phyloP scores from a whole-genome alignment of 2,329 filamentous ascomycete species.

The Raffaelea deltoideospora region DNA sequence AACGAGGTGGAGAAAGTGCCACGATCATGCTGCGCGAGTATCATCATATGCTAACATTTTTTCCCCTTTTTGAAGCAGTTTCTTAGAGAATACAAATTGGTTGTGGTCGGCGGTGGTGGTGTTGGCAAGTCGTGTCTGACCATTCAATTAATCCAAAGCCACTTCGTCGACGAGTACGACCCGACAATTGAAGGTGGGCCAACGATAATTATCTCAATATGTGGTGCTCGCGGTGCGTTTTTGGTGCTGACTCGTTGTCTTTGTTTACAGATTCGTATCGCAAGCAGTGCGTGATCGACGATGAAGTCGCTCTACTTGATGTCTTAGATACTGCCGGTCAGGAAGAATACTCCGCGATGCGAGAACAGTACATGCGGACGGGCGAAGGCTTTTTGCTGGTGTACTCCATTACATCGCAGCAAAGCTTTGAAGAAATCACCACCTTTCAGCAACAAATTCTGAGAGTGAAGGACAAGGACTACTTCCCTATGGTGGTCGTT shows the following conservation, averaged over 20 bases:
- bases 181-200: slow-evolving; percentile 93
- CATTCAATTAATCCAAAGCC: slow-evolving; percentile 87
- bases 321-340: slow-evolving; percentile 96
- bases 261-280: slow-evolving; percentile 74
- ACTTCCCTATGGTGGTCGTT: slow-evolving; percentile 98
- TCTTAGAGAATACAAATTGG: slow-evolving; percentile 84
- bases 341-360: slow-evolving; percentile 98
- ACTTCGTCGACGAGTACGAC: slow-evolving; percentile 99
- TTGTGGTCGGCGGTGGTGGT: slow-evolving; percentile 94
- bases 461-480: slow-evolving; percentile 98
- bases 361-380: slow-evolving; percentile 99
- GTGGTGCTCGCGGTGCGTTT: background rate
- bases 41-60: too few relatives aligned
- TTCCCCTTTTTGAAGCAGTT: too few relatives aligned
- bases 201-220: too few relatives aligned
- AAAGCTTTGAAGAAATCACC: slow-evolving; percentile 96
- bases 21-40: too few relatives aligned
- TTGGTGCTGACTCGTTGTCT: background rate
- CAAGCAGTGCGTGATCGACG: slow-evolving; percentile 98
- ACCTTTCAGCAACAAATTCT: slow-evolving; percentile 98
- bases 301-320: slow-evolving; percentile 93
- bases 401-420: slow-evolving; percentile 94
- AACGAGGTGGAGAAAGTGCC: too few relatives aligned
- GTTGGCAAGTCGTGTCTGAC: slow-evolving; percentile 99
- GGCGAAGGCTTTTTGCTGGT: slow-evolving; percentile 96